Evolutionary conservation across 192 early-diverging fungal genomes (phyloP).

Genomic region (Diversispora epigaea): DNA sequence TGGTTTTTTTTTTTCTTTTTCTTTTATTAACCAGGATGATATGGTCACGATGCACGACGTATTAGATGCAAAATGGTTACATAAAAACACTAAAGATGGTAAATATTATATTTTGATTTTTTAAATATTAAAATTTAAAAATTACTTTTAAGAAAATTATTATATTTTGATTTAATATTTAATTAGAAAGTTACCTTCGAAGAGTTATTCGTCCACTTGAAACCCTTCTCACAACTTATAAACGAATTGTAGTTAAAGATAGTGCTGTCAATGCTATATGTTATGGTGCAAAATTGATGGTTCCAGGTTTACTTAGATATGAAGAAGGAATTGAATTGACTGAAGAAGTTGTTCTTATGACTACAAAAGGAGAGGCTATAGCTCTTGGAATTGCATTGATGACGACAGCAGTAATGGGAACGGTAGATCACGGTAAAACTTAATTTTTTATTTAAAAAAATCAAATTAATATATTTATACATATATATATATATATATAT

Average conservation of each 20-base stretch:
- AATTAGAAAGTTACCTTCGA: slow-evolving; percentile 86
- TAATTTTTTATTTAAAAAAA: not conserved
- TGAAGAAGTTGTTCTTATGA: slow-evolving; percentile 98
- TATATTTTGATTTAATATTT: not conserved
- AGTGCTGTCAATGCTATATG: slow-evolving; percentile 97
- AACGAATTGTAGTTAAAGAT: slow-evolving; percentile 98
- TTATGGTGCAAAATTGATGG: slow-evolving; percentile 99
- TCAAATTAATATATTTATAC: not conserved
- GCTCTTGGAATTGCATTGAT: slow-evolving; percentile 97
- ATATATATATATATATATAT: too few relatives aligned
- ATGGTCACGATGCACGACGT: slow-evolving; percentile 99
- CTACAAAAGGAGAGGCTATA: slow-evolving; percentile 99
- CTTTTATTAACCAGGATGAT: slow-evolving; percentile 58
- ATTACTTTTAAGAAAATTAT: slow-evolving; percentile 1
- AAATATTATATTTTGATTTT: not conserved
- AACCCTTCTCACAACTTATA: slow-evolving; percentile 89
- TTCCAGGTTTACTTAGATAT: slow-evolving; percentile 94
- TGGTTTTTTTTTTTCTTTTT: not conserved
- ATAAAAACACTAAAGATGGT: slow-evolving; percentile 92
- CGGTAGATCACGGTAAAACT: slow-evolving; percentile 79
- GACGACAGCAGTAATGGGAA: slow-evolving; percentile 97
- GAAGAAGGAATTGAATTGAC: slow-evolving; percentile 93
- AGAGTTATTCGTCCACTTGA: slow-evolving; percentile 92
- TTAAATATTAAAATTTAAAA: not conserved
- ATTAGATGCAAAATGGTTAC: slow-evolving; percentile 97